Conservation (phyloP, 495 filamentous ascomycete species). For the Massariosphaeria phaeospora region DNA sequence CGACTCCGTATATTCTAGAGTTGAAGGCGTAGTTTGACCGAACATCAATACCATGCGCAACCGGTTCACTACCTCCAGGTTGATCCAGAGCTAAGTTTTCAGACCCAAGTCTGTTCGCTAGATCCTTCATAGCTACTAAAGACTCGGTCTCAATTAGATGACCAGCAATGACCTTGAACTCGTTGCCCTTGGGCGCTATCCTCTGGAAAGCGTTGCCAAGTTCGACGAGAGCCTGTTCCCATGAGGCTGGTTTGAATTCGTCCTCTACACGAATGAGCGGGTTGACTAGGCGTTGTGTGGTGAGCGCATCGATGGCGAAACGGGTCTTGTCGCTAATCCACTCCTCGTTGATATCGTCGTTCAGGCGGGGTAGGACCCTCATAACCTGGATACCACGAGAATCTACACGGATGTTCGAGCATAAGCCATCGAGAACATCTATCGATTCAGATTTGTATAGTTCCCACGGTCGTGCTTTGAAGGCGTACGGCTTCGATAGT, state of each 20-base stretch:
- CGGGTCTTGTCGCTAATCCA: conserved; percentile 99
- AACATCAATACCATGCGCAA: conserved; percentile 89
- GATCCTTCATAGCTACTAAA: conserved; percentile 91
- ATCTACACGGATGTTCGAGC: conserved; percentile 91
- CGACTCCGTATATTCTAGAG: conserved; percentile 85
- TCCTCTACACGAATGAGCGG: conserved; percentile 82
- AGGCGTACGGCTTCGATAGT: conserved; percentile 95
- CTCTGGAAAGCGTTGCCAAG: conserved; percentile 71
- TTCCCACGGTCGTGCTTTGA: conserved; percentile 95
- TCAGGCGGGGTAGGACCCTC: conserved; percentile 84
- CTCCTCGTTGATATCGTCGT: conserved; percentile 97
- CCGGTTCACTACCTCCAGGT: conserved; percentile 71
- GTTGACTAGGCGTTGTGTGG: conserved; percentile 88
- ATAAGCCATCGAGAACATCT: conserved; percentile 86
- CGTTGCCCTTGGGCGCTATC: conserved; percentile 73
- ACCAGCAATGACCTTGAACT: conserved; percentile 93
- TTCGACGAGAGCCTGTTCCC: conserved; percentile 89
- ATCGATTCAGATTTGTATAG: conserved; percentile 88
- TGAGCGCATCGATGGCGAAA: conserved; percentile 95
- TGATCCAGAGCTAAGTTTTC: conserved; percentile 94
- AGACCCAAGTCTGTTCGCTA: conserved; percentile 90
- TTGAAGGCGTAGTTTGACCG: conserved; percentile 96
- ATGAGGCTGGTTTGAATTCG: conserved; percentile 82
- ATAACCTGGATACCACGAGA: conserved; percentile 93
- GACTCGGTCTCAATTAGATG: conserved; percentile 87